Percentiles rank a stretch among this genome's conserved stretches.
Evolutionary conservation across 106 monocot species (phyloP).

Genomic region (Dendrobium chrysotoxum): DNA sequence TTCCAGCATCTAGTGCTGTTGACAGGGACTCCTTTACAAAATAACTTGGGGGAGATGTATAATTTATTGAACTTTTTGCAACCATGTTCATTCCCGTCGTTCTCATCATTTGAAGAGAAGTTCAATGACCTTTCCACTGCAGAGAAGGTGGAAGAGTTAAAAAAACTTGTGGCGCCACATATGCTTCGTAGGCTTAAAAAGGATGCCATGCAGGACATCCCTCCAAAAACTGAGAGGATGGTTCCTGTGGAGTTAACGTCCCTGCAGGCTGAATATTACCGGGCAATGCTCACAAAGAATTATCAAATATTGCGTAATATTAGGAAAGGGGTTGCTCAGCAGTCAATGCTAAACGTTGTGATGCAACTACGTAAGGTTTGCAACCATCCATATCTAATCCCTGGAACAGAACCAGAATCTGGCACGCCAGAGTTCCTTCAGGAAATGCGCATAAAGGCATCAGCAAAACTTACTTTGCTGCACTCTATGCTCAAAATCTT

Average conservation of each 20-base stretch:
- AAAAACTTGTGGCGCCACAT: conserved; percentile 92
- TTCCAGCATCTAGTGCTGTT: conserved; percentile 85
- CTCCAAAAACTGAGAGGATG: conserved; percentile 90
- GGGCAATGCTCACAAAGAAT: conserved; percentile 96
- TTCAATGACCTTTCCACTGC: conserved; percentile 87
- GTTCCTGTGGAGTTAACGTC: conserved; percentile 94
- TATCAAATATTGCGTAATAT: conserved; percentile 84
- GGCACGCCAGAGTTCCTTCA: conserved; percentile 84
- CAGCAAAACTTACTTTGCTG: conserved; percentile 74
- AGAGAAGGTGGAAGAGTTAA: conserved; percentile 91
- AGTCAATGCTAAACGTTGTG: conserved; percentile 93
- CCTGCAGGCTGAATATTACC: conserved; percentile 95
- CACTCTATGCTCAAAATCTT: conserved; percentile 91
- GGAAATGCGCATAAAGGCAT: conserved; percentile 97
- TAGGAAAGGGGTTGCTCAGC: conserved; percentile 83
- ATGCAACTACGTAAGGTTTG: conserved; percentile 98
- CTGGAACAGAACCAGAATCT: conserved; percentile 92
- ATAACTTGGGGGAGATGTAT: conserved; percentile 96
- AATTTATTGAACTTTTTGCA: conserved; percentile 93
- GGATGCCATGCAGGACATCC: conserved; percentile 96
- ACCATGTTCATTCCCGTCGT: conserved; percentile 78
- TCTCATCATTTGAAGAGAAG: conserved; percentile 87
- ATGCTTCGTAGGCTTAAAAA: conserved; percentile 94
- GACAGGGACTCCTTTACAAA: conserved; percentile 96
- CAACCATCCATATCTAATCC: conserved; percentile 96